Evolutionary conservation across 75 land plant species (phyloP).

Genomic region (Adiantum capillusveneris): DNA sequence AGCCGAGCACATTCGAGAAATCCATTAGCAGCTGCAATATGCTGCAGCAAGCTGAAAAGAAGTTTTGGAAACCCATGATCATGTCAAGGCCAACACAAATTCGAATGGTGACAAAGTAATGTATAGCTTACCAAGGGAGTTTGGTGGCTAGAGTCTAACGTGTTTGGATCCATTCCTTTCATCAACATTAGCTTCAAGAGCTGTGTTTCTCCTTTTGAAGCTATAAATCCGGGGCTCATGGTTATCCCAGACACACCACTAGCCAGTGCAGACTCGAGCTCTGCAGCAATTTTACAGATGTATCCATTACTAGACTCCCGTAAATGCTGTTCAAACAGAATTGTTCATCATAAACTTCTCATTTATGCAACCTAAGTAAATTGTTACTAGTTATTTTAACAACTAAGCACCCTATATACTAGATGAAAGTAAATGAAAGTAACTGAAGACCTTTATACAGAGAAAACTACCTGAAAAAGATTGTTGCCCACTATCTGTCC

Average conservation of each 20-base stretch:
- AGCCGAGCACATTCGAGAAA: conserved; percentile 54
- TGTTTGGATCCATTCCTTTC: conserved; percentile 54
- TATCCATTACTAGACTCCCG: background rate
- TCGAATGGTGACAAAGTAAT: too few species aligned
- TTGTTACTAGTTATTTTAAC: background rate
- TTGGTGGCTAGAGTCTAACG: conserved; percentile 58
- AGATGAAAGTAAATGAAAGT: too few species aligned
- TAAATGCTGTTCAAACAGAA: background rate
- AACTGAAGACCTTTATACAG: background rate
- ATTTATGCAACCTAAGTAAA: background rate
- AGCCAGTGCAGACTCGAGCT: conserved; percentile 10
- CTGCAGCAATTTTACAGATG: background rate
- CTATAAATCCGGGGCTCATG: conserved; percentile 37
- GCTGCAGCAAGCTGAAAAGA: conserved; percentile 30
- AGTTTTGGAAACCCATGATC: background rate
- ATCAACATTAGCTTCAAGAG: conserved; percentile 58
- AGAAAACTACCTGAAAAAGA: conserved; percentile 21
- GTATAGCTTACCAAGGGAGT: conserved; percentile 62
- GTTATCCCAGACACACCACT: conserved; percentile 36
- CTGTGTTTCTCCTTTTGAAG: conserved; percentile 45
- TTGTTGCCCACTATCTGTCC: conserved; percentile 23
- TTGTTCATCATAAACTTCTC: too few species aligned
- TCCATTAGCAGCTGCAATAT: conserved; percentile 67
- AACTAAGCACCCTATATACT: too few species aligned
- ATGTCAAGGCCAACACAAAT: too few species aligned